phyloP scores from a whole-genome alignment of 2,329 filamentous ascomycete species.

The Neophaeococcomyces aloes region DNA sequence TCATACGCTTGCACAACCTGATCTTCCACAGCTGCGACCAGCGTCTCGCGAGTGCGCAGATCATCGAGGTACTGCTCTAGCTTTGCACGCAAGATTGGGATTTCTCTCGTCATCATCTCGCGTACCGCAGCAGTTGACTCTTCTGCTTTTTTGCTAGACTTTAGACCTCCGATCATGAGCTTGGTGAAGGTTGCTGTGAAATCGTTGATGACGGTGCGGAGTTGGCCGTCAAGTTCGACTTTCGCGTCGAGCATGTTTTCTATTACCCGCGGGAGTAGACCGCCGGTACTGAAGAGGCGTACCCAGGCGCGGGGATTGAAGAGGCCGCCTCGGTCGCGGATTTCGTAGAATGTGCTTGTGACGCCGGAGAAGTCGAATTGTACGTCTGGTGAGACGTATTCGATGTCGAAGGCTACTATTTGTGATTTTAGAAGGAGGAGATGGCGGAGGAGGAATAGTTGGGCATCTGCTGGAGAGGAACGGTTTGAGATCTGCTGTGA shows the following conservation, averaged over 20 bases:
- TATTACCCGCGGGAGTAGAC: conserved; percentile 53
- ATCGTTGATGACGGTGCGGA: conserved; percentile 55
- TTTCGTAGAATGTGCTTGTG: conserved; percentile 56
- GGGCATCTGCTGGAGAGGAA: conserved; percentile 54
- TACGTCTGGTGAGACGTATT: conserved; percentile 55
- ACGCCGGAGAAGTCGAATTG: conserved; percentile 57
- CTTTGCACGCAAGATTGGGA: conserved; percentile 44
- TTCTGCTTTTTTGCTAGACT: conserved; percentile 29
- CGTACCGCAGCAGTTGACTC: conserved; percentile 40
- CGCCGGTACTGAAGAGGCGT: conserved; percentile 44
- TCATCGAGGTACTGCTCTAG: conserved; percentile 56
- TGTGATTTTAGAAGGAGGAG: conserved; percentile 91
- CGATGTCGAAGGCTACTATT: conserved; percentile 91
- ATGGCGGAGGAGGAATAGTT: conserved; percentile 91
- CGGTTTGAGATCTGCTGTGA: conserved; percentile 53
- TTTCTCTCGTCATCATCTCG: conserved; percentile 47
- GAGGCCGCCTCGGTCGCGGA: conserved; percentile 53
- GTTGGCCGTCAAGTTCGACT: conserved; percentile 53
- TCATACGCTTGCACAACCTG: conserved; percentile 54
- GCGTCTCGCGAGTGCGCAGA: conserved; percentile 52
- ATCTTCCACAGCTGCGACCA: conserved; percentile 56
- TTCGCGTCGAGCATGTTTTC: conserved; percentile 64
- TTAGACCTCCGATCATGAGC: conserved; percentile 43
- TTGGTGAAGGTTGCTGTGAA: conserved; percentile 50
- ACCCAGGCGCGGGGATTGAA: conserved; percentile 56